Evolutionary conservation across 768 basidiomycete genomes (phyloP).

Genomic region (Tylopilus balloui): DNA sequence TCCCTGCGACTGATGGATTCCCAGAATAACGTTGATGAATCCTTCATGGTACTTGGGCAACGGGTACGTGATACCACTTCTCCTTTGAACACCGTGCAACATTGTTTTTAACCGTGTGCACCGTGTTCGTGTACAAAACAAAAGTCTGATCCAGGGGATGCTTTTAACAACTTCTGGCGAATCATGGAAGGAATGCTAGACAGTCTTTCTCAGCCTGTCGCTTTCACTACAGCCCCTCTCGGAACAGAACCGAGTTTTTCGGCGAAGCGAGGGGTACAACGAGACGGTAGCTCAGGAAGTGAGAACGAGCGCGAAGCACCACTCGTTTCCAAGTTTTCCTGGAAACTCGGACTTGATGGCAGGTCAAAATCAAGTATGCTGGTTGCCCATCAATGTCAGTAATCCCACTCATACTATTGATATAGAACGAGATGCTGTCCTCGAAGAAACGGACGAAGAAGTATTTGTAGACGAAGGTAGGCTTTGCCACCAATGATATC

Average conservation of each 20-base stretch:
- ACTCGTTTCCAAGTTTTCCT: slow-evolving; percentile 52
- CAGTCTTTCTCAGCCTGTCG: slow-evolving; percentile 73
- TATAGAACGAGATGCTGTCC: slow-evolving; percentile 16
- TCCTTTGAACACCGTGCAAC: neutral
- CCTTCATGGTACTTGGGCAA: slow-evolving; percentile 85
- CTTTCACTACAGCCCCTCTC: slow-evolving; percentile 78
- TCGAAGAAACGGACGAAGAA: slow-evolving; percentile 57
- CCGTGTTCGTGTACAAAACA: neutral
- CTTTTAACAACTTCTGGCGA: slow-evolving; percentile 87
- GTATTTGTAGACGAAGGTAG: slow-evolving; percentile 61
- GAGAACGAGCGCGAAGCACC: slow-evolving; percentile 69
- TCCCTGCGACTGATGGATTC: slow-evolving; percentile 42
- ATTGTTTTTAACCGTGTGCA: neutral
- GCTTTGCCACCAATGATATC: slow-evolving; percentile 6
- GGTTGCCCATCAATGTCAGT: neutral
- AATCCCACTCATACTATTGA: slow-evolving; percentile 8
- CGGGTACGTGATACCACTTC: slow-evolving; percentile 47
- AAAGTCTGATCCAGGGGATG: slow-evolving; percentile 78
- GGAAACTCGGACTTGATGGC: slow-evolving; percentile 33
- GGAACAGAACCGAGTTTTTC: slow-evolving; percentile 35
- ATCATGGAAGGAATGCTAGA: slow-evolving; percentile 85
- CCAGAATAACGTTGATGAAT: slow-evolving; percentile 72
- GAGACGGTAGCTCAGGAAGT: slow-evolving; percentile 54
- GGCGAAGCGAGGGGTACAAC: slow-evolving; percentile 28
- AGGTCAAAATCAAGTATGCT: slow-evolving; percentile 21